Base-by-base conservation (phyloP, 2,329 filamentous ascomycete genomes). In the Setomelanomma holmii region DNA sequence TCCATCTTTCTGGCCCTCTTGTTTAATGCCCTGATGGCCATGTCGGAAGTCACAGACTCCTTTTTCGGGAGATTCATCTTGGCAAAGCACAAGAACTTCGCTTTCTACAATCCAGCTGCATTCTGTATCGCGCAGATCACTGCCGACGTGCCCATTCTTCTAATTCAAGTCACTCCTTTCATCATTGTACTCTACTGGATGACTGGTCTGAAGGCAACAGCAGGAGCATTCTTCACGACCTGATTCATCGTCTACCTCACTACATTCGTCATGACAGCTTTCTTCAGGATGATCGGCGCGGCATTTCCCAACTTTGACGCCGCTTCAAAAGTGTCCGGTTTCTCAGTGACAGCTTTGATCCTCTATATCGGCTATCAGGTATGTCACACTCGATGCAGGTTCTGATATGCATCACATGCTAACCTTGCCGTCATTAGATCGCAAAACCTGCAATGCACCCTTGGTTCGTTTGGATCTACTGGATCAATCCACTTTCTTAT, bases 81-180 rank as follows among this genome's bases (percentile, higher is more conserved):
- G 47, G 91, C 96, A 64, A 96, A 96, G 70, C 92, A 97, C 62
- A 78, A 82, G 49, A 85, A 88, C 44, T 96, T 96, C 68, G 91
- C 91, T n/a, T 89, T 89, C 69, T 89, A 89, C 58, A 83, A 82
- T 3, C 85, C 85, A 1, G 77, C 83, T 0, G 84, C 85, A 17
- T 85, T 82, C 43, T 84, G 84, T 5, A 73, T 86, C 14, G 83
- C 83, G 0, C 82, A 85, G 53, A 83, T 82, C 1, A 75, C 84
- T 2, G 78, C 83, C 21, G 83, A 88, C 60, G 69, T 85, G 0
- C 84, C 85, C 0, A 71, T 86, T 7, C 79, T 86, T 0, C 71
- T 86, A n/a, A 70, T 86, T 8, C 83, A 87, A 59, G 82, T 86
- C 3, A 61, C 81, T 4, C 69, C 86, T 4, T 87, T 88, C 64